Evolutionary conservation across 495 filamentous ascomycete species (phyloP).

Genomic region (Evernia prunastri): DNA sequence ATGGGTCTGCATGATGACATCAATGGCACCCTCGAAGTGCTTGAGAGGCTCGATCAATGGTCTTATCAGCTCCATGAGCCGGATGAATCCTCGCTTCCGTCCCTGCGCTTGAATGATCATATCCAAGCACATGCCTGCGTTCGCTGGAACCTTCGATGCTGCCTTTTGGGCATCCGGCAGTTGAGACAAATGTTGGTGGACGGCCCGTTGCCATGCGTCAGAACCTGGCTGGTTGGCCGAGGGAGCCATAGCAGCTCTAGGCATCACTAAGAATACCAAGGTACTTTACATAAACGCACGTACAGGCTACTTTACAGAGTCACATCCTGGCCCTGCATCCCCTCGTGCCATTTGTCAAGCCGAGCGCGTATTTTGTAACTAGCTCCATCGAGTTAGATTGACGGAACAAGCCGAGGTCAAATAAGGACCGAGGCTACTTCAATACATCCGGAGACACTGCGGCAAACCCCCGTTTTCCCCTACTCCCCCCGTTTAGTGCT

Average conservation of each 20-base stretch:
- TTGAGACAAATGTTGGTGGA: neutral
- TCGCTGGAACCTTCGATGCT: slow-evolving; percentile 8
- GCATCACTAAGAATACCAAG: too few species aligned
- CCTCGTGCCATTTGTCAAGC: too few species aligned
- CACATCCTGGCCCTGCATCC: too few species aligned
- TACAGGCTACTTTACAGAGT: too few species aligned
- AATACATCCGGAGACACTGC: too few species aligned
- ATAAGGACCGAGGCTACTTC: too few species aligned
- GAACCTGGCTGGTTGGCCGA: neutral
- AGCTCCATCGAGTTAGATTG: too few species aligned
- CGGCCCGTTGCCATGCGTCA: slow-evolving; percentile 5
- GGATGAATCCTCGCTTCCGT: slow-evolving; percentile 5
- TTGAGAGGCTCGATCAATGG: slow-evolving; percentile 12
- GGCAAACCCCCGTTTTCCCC: too few species aligned
- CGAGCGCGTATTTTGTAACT: too few species aligned
- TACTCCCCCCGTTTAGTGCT: too few species aligned
- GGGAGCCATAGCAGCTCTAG: neutral
- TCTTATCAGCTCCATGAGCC: slow-evolving; percentile 4
- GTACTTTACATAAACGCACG: too few species aligned
- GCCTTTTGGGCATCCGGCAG: slow-evolving; percentile 6
- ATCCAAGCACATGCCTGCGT: slow-evolving; percentile 8
- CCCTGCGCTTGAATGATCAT: slow-evolving; percentile 8
- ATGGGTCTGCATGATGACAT: slow-evolving; percentile 16
- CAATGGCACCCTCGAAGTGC: slow-evolving; percentile 15
- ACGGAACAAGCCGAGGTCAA: too few species aligned